Percentiles rank a stretch among this genome's conserved stretches.
Evolutionary conservation across 2,329 filamentous ascomycete genomes (phyloP).

Genomic region (Chaetomium olivaceum): DNA sequence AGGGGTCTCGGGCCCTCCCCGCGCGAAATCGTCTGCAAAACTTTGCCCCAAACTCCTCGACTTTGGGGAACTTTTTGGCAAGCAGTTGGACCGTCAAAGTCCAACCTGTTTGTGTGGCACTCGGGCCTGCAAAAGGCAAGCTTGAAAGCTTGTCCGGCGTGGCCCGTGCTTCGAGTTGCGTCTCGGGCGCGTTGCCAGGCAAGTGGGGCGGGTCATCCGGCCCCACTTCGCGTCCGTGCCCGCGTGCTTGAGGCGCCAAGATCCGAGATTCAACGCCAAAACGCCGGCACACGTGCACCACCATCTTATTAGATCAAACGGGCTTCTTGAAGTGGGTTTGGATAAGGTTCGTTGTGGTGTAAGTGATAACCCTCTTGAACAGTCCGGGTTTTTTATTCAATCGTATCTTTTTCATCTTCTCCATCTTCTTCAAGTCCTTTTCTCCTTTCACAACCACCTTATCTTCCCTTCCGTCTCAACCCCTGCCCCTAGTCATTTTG

Average conservation of each 20-base stretch:
- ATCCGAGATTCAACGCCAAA: conserved; percentile 11
- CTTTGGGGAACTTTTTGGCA: conserved; percentile 20
- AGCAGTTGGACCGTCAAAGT: conserved; percentile 26
- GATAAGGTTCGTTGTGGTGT: neutral
- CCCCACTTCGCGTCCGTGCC: conserved; percentile 29
- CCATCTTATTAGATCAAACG: neutral
- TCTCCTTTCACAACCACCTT: neutral
- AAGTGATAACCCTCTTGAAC: neutral
- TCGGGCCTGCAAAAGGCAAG: conserved; percentile 2
- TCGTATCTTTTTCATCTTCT: neutral
- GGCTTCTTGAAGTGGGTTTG: neutral
- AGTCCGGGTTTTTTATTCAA: neutral
- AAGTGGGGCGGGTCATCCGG: conserved; percentile 3
- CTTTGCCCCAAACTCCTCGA: conserved; percentile 19
- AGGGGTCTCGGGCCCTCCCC: conserved; percentile 22
- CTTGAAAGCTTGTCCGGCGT: conserved; percentile 11
- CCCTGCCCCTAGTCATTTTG: conserved; percentile 1
- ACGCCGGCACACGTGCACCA: neutral
- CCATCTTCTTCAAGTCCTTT: neutral
- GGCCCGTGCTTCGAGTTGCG: conserved; percentile 23
- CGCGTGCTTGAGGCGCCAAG: conserved; percentile 7
- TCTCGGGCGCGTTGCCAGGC: conserved; percentile 22
- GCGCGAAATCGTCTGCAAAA: conserved; percentile 24
- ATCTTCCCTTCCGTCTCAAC: neutral
- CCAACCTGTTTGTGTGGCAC: conserved; percentile 18